Conservation (phyloP, 768 basidiomycete species). For the Exidia glandulosa region DNA sequence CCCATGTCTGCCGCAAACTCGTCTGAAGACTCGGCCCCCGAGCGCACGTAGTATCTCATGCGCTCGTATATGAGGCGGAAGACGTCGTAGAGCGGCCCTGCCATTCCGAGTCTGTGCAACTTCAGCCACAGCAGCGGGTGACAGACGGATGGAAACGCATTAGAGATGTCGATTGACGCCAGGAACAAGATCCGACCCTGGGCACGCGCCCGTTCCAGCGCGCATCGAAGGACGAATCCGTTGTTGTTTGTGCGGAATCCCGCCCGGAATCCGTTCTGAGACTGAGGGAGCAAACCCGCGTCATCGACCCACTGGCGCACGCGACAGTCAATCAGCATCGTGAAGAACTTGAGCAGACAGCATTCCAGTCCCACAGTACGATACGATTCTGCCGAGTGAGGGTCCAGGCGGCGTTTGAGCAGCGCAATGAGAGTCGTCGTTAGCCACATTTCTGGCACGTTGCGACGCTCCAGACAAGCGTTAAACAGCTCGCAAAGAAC, state of each 20-base stretch:
- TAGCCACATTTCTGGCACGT: slow-evolving; percentile 10
- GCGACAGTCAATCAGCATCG: slow-evolving; percentile 14
- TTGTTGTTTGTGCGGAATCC: slow-evolving; percentile 21
- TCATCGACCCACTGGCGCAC: slow-evolving; percentile 7
- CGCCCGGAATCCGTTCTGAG: slow-evolving; percentile 22
- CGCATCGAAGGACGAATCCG: slow-evolving; percentile 11
- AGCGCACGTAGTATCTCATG: slow-evolving; percentile 2
- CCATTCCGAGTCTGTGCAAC: slow-evolving; percentile 11
- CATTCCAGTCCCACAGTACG: slow-evolving; percentile 19
- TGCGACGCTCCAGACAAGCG: neutral
- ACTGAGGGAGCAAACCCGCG: slow-evolving; percentile 12
- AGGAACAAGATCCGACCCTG: slow-evolving; percentile 9
- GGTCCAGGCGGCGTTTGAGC: slow-evolving; percentile 11
- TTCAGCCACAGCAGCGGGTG: slow-evolving; percentile 22
- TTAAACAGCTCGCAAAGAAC: slow-evolving; percentile 16
- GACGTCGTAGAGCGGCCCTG: slow-evolving; percentile 8
- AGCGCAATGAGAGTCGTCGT: slow-evolving; percentile 6
- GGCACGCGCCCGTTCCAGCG: slow-evolving; percentile 10
- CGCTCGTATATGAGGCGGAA: slow-evolving; percentile 4
- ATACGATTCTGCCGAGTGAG: slow-evolving; percentile 13
- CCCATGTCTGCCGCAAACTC: slow-evolving; percentile 14
- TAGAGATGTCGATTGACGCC: slow-evolving; percentile 16
- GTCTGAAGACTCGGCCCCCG: slow-evolving; percentile 2
- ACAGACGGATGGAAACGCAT: slow-evolving; percentile 26
- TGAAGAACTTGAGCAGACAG: slow-evolving; percentile 17